Evolutionary conservation across 345 rosid species (phyloP).

Genomic region (Balakata baccata): DNA sequence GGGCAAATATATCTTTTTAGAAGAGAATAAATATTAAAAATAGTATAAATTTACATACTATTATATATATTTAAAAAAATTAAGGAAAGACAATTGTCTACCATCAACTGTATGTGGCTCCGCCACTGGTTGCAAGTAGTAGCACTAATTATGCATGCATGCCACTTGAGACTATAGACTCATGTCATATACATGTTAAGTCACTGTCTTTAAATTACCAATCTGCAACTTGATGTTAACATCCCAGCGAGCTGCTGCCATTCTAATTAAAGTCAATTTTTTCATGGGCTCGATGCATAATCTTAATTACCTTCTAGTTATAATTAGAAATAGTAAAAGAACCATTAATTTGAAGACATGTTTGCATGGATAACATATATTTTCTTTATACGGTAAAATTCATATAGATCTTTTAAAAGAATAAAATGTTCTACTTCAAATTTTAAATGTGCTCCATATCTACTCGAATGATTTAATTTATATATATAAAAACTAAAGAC

Average conservation of each 20-base stretch:
- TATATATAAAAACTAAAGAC: no score
- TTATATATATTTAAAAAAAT: no score
- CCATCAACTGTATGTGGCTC: no score
- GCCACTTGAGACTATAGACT: slow-evolving; percentile 8
- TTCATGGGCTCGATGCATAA: slow-evolving; percentile 29
- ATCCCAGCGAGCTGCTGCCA: background rate
- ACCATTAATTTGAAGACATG: slow-evolving; percentile 32
- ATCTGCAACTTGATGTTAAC: background rate
- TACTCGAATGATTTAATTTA: no score
- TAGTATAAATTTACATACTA: no score
- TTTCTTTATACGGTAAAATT: background rate
- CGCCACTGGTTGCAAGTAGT: no score
- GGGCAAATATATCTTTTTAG: no score
- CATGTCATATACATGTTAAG: background rate
- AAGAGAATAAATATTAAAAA: no score
- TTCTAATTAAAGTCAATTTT: background rate
- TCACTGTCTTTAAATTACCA: slow-evolving; percentile 6
- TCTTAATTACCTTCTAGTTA: slow-evolving; percentile 4
- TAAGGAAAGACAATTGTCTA: no score
- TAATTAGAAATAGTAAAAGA: background rate
- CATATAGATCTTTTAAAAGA: no score
- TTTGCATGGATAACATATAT: slow-evolving; percentile 39
- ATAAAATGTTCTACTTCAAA: no score
- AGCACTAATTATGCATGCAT: slow-evolving; percentile 20
- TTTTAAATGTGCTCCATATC: no score